Evolutionary conservation across 129 eudicot species (phyloP), one percentile per base, ranked within the genome.

Genomic region (Oenanthe sinensis): DNA sequence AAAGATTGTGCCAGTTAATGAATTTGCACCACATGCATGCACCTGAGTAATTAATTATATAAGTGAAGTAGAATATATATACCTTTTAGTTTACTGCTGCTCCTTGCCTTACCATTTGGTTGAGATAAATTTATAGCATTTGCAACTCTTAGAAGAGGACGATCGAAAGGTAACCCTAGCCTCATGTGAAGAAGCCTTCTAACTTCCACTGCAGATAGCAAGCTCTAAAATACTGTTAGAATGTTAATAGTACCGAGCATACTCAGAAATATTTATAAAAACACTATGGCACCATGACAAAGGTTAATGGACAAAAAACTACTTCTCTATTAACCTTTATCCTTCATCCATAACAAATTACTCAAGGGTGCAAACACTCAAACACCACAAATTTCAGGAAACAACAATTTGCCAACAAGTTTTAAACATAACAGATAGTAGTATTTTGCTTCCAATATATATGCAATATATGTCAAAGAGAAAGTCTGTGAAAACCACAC

Each of bases 91-190:
- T 45, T 78, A 52, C 72, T 69, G 81, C 85, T 90, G 54, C 84
- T 85, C 78, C 74, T 83, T 74, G 91, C 84, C 80, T 72, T 81
- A 62, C 83, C 85, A 80, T 81, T 88, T 48, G 83, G 69, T 40
- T 77, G 60, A 37, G 87, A 83, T 54, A 88, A 77, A 72, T 82
- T 84, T 50, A 96, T 79, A 79, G 99, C 88, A 86, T 89, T 96
- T 45, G 94, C 93, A 73, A 89, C 85, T 76, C 99, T 91, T 78
- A 96, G 45, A 44, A 96, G 93, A 81, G 97, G 99, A 28, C 95
- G 97, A 85, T 96, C 95, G 47, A 88, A 82, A 75, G 99, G 99
- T 78, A 95, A 89, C 54, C 97, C 97, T 52, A 96, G 82, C 78
- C 97, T 90, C 89, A 85, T 39, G 80, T 96, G 99, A 84, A 96